Base-by-base conservation (phyloP, 2,329 filamentous ascomycete genomes). In the Aspergillus neotritici region DNA sequence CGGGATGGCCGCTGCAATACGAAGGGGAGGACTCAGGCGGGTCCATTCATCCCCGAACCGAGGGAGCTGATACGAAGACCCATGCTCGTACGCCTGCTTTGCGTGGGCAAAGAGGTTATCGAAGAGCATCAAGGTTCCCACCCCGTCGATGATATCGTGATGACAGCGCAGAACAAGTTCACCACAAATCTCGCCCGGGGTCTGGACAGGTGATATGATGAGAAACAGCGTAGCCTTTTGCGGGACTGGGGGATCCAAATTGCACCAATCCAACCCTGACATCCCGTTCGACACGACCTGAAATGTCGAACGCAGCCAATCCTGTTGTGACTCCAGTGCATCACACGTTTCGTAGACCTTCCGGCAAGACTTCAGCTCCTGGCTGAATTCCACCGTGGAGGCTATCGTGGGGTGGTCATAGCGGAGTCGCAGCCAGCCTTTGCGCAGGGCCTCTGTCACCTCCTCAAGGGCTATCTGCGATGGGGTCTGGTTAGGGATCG, bases 341-440 rank as follows among this genome's bases (percentile, higher is more conserved):
- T n/a, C 10, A 4, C 45, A 44, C 2, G 36, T 38, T 34, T 57
- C 46, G 17, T 60, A 60, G 4, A 53, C 11, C 9, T 60, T 60
- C 34, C 44, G 48, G 34, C 52, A 60, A 35, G 17, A 41, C 34
- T 51, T 44, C n/a, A 16, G n/a, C 3, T 34, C 28, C 4, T 9
- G 13, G 2, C 48, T 37, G 29, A 52, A 52, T 40, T 57, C 53
- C 1, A 58, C 54, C 40, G 50, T 42, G 3, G 53, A 55, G 3
- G 49, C 57, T 14, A 60, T 48, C 1, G 57, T 56, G 4, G 57
- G 57, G 16, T 57, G 53, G 16, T 56, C 48, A 29, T 56, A 52
- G 9, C 55, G 50, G 8, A 60, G 29, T 5, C 41, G 52, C 5
- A 54, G 17, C 57, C 57, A 60, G 3, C 53, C 55, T 17, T 41